A percentile compares a stretch with the other conserved stretches of the same genome.
phyloP scores from a whole-genome alignment of 306 rosid species.

The Medicago ruthenica region DNA sequence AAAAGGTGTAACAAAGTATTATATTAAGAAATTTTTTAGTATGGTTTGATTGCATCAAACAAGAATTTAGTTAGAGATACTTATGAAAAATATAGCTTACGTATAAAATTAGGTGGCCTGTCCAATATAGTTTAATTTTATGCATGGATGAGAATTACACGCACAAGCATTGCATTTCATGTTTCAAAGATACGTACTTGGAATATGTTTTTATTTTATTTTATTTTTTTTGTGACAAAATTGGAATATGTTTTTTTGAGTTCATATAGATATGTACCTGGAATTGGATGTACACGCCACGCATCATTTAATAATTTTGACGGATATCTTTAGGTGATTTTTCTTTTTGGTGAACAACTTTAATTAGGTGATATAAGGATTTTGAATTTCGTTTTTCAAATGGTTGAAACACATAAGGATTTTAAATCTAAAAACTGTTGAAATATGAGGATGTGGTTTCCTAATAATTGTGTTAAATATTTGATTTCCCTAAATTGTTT shows the following conservation, averaged over 20 bases:
- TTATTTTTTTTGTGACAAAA: no score
- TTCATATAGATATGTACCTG: not conserved
- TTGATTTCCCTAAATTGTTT: no score
- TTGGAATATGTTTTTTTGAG: not conserved
- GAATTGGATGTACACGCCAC: conserved; percentile 6
- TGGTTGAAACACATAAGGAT: no score
- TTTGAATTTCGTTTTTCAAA: no score
- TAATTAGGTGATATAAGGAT: no score
- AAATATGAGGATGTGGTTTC: no score
- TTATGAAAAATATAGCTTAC: conserved; percentile 28
- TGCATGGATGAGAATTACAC: conserved; percentile 13
- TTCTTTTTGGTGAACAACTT: no score
- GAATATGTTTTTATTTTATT: no score
- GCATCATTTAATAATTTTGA: conserved; percentile 21
- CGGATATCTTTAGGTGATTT: not conserved
- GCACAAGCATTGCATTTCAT: conserved; percentile 33
- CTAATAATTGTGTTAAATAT: no score
- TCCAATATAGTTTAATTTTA: conserved; percentile 8
- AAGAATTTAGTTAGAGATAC: conserved; percentile 57
- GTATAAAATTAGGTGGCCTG: conserved; percentile 52
- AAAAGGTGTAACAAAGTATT: conserved; percentile 1
- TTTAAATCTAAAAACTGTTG: no score
- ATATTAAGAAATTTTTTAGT: conserved; percentile 2
- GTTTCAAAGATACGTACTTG: conserved; percentile 43
- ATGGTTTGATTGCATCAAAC: conserved; percentile 54